A percentile compares a stretch with the other conserved stretches of the same genome.
These are phyloP conservation scores for Akebia trifoliata DNA, from an alignment of 164 flowering plant genomes.

Conservation along the genomic window DNA sequence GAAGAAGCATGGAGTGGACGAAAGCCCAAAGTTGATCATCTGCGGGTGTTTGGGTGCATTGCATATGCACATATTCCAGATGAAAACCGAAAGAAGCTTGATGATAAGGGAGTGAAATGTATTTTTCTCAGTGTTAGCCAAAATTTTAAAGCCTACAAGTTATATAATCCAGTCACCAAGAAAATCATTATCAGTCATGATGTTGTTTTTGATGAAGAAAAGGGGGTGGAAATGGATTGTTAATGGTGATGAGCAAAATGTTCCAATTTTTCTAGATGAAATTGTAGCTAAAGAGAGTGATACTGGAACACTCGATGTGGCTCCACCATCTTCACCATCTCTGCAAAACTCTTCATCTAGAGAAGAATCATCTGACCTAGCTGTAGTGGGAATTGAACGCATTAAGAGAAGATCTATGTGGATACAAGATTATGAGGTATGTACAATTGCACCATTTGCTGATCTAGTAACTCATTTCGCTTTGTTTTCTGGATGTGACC, in stretches of 20 bases:
- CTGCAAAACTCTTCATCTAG: no score
- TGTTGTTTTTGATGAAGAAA: slow-evolving; percentile 7
- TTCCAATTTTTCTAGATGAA: no score
- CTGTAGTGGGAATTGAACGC: background rate
- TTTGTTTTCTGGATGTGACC: background rate
- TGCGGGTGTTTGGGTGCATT: slow-evolving; percentile 13
- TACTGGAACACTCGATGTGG: no score
- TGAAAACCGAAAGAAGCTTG: slow-evolving; percentile 12
- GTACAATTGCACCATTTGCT: background rate
- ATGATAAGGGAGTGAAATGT: slow-evolving; percentile 12
- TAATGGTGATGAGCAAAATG: background rate
- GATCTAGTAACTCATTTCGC: background rate
- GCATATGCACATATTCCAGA: slow-evolving; percentile 16
- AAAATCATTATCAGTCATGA: no score
- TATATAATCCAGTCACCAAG: slow-evolving; percentile 10
- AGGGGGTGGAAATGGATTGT: background rate
- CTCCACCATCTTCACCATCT: no score
- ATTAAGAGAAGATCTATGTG: background rate
- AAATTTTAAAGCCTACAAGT: slow-evolving; percentile 14
- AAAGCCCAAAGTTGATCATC: slow-evolving; percentile 5
- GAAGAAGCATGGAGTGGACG: background rate
- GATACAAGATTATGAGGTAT: background rate
- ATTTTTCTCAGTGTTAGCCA: slow-evolving; percentile 7
- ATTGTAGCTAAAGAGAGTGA: no score
- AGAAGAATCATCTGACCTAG: background rate